Conservation (phyloP, 169 alveolate genomes). For the Eimeria praecox region DNA sequence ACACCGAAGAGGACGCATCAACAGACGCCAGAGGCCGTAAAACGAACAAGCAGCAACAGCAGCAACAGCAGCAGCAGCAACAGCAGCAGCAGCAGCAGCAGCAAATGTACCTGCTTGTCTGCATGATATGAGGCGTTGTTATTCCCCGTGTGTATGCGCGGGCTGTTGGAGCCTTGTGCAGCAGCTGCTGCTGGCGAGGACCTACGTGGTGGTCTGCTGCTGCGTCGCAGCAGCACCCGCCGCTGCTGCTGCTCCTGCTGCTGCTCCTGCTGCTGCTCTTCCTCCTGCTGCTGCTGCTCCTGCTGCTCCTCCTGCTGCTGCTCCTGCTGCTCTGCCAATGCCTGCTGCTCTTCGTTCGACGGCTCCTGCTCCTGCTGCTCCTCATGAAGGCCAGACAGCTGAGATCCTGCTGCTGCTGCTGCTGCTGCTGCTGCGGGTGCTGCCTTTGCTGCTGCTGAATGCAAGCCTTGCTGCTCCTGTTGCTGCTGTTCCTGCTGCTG, state of each 20-base stretch:
- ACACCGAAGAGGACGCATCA: too few species aligned
- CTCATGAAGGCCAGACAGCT: not conserved
- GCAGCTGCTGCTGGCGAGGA: constrained; percentile 26
- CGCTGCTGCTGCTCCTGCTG: constrained; percentile 27
- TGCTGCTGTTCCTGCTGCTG: not conserved
- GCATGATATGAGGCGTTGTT: not conserved
- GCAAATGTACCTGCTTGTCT: not conserved
- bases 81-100: constrained; percentile 24
- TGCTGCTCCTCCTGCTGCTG: not conserved
- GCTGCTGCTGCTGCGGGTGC: not conserved
- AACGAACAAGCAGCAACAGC: not conserved
- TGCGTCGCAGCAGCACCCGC: constrained; percentile 22
- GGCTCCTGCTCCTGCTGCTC: constrained; percentile 1
- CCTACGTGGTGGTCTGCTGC: constrained; percentile 29
- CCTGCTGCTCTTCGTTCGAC: not conserved
- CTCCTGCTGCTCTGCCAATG: too few species aligned
- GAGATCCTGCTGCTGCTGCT: not conserved
- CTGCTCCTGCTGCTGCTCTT: not conserved
- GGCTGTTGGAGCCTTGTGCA: constrained; percentile 20
- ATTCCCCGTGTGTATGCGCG: not conserved
- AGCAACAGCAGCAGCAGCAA: constrained; percentile 2
- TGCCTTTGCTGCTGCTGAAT: not conserved
- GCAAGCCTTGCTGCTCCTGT: not conserved
- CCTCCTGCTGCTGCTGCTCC: not conserved
- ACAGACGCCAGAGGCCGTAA: too few species aligned